Base-by-base conservation (phyloP, 2,329 filamentous ascomycete genomes). In the Aspergillus pseudotamarii region DNA sequence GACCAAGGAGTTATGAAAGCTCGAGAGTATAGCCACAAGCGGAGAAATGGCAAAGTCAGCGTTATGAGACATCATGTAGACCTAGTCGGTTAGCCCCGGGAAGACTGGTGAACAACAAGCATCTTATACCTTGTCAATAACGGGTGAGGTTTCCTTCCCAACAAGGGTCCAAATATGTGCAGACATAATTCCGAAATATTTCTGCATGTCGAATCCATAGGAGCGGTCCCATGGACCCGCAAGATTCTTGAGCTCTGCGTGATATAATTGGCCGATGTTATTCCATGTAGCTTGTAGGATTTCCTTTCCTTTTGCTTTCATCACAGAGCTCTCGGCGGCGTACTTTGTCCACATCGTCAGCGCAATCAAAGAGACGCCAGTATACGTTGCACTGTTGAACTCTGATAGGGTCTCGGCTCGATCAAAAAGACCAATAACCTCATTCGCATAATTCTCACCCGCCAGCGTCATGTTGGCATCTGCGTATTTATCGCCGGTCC, bases 191-290 rank as follows among this genome's bases (percentile, higher is more conserved):
- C 84, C 84, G 4, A 88, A 72, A 67, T 89, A 89, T 8, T 81
- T 77, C 60, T 87, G 88, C 86, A 89, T 88, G 63, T 89, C 86
- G 62, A 84, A 89, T 0, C 86, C 86, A 65, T 89, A 89, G 0
- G 83, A 79, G 0, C 88, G 82, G 72, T 89, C 88, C 87, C 87
- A 89, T 0, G 88, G 88, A 0, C 87, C 88, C 2, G 87, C 87
- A 55, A 89, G 81, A 64, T 89, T 89, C 66, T 81, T 84, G 75
- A 89, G 73, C 2, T 82, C 14, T 23, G 48, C 58, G 41, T 59
- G 58, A 30, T 59, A 59, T 16, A 59, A 21, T 4, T 54, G 21
- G 9, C 48, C 46, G 34, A 59, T 80, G 0, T 86, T 83, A 59
- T 89, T 85, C 79, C 86, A 89, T 73, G 12, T 80, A 76, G 82